Percentiles rank a stretch among this genome's conserved stretches.
phyloP scores from a whole-genome alignment of 2,329 filamentous ascomycete genomes.

The Aspergillus tamarii region DNA sequence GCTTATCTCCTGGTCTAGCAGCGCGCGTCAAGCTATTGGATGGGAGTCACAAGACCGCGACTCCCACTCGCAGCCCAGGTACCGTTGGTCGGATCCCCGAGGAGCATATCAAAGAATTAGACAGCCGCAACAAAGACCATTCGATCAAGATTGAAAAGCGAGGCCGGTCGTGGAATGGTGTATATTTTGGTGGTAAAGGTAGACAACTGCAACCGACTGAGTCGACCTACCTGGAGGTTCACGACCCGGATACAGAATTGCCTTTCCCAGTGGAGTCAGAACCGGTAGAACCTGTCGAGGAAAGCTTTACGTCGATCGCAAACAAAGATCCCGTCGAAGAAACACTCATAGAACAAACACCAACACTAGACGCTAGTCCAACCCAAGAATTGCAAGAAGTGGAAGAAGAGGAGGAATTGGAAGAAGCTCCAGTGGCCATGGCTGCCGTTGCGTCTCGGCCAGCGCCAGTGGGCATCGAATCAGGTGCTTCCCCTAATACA shows the following conservation, averaged over 20 bases:
- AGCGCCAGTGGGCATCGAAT: conserved; percentile 23
- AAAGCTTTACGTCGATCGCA: not conserved
- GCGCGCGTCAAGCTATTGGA: conserved; percentile 48
- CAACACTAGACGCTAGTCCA: not conserved
- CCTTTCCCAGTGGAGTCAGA: conserved; percentile 4
- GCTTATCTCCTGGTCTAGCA: conserved; percentile 46
- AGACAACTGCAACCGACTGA: conserved; percentile 20
- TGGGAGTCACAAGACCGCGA: conserved; percentile 35
- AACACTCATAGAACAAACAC: not conserved
- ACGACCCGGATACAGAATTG: conserved; percentile 15
- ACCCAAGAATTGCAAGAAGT: conserved; percentile 8
- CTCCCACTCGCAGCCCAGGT: conserved; percentile 27
- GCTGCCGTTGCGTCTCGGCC: conserved; percentile 33
- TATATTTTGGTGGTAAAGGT: conserved; percentile 19
- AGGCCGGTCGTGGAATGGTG: conserved; percentile 41
- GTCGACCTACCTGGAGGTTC: conserved; percentile 27
- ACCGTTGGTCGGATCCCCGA: conserved; percentile 45
- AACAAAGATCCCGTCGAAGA: not conserved
- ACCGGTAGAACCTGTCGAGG: not conserved
- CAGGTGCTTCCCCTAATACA: conserved; percentile 16
- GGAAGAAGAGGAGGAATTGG: conserved; percentile 9
- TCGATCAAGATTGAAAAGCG: conserved; percentile 44
- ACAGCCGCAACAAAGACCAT: conserved; percentile 41
- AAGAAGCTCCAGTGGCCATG: conserved; percentile 27
- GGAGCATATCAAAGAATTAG: conserved; percentile 45